Conservation (phyloP, 176 grass and related monocot genomes). For the Aechmea fasciata region DNA sequence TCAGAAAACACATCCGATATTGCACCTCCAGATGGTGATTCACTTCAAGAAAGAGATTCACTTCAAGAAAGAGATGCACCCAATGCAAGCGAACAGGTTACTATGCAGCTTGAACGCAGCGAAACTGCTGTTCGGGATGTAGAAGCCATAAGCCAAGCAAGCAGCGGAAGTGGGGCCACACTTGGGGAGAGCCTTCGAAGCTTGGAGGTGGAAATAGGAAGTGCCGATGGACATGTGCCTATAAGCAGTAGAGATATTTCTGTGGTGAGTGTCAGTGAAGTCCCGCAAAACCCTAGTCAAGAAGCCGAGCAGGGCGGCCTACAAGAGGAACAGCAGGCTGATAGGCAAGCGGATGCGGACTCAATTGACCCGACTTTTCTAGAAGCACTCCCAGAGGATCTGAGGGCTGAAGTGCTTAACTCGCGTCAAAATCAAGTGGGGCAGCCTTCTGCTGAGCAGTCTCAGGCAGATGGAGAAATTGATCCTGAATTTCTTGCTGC, state of each 20-base stretch:
- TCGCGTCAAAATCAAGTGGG: slow-evolving; percentile 89
- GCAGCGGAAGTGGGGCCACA: slow-evolving; percentile 95
- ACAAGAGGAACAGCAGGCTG: slow-evolving; percentile 44
- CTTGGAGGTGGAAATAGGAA: slow-evolving; percentile 98
- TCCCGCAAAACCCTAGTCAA: slow-evolving; percentile 57
- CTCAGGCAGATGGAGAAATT: slow-evolving; percentile 78
- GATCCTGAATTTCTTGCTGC: slow-evolving; percentile 99
- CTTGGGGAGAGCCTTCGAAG: slow-evolving; percentile 91
- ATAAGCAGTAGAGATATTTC: slow-evolving; percentile 41
- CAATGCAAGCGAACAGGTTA: slow-evolving; percentile 62
- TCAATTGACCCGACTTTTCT: slow-evolving; percentile 97
- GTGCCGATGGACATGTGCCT: slow-evolving; percentile 85
- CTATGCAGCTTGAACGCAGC: slow-evolving; percentile 81
- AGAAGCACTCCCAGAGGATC: slow-evolving; percentile 93
- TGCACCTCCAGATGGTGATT: slow-evolving; percentile 33
- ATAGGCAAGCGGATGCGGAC: slow-evolving; percentile 37
- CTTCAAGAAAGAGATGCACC: slow-evolving; percentile 30
- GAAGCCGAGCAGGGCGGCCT: slow-evolving; percentile 45
- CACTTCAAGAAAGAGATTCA: slow-evolving; percentile 31
- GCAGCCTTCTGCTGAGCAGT: slow-evolving; percentile 61
- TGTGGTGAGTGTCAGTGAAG: slow-evolving; percentile 75
- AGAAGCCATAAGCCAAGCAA: slow-evolving; percentile 93
- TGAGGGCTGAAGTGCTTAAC: slow-evolving; percentile 88
- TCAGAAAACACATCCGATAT: slow-evolving; percentile 35
- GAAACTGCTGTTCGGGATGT: slow-evolving; percentile 65